phyloP scores from a whole-genome alignment of 768 basidiomycete species.

The Arthromyces matolae region DNA sequence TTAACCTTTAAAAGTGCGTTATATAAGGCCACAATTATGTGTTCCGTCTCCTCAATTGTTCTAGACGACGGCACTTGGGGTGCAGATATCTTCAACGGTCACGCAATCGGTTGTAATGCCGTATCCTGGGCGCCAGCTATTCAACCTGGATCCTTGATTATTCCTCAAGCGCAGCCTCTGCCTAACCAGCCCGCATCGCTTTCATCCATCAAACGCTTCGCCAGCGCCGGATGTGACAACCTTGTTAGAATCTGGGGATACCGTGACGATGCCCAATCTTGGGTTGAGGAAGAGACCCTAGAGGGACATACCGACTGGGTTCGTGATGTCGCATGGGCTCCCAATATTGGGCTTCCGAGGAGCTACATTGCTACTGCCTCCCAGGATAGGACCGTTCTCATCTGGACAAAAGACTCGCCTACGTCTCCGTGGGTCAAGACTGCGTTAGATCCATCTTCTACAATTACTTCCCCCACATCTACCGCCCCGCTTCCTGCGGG shows the following conservation, averaged over 20 bases:
- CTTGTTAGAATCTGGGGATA: constrained; percentile 93
- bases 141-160: constrained; percentile 80
- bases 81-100: constrained; percentile 91
- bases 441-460: constrained; percentile 66
- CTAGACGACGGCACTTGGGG: constrained; percentile 96
- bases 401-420: constrained; percentile 86
- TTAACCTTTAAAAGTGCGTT: constrained; percentile 89
- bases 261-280: constrained; percentile 81
- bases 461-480: constrained; percentile 41
- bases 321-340: constrained; percentile 98
- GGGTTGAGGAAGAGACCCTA: constrained; percentile 87
- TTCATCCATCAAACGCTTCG: constrained; percentile 84
- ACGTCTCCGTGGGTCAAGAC: constrained; percentile 77
- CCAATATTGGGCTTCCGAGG: constrained; percentile 91
- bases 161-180: constrained; percentile 48
- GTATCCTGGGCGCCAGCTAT: constrained; percentile 97
- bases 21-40: background rate
- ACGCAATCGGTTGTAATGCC: constrained; percentile 95
- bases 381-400: constrained; percentile 87
- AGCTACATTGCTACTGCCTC: constrained; percentile 96
- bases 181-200: constrained; percentile 43
- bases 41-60: background rate
- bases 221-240: constrained; percentile 94
- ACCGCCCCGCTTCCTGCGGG: constrained; percentile 50
- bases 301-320: constrained; percentile 98